Conservation (phyloP, 345 rosid species). For the Eucalyptus microcorys region DNA sequence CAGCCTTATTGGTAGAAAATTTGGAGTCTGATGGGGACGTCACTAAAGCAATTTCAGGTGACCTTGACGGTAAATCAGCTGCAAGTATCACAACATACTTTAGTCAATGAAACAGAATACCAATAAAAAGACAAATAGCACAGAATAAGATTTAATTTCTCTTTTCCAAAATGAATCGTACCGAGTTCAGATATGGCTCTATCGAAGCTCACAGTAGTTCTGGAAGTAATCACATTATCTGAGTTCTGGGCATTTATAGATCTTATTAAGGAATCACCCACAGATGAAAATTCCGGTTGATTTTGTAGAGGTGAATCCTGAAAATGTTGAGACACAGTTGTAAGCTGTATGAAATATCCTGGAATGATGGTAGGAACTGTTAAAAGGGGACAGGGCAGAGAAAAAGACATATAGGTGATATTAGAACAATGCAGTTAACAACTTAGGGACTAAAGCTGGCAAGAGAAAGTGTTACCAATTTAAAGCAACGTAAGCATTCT, state of each 20-base stretch:
- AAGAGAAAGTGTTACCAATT: not conserved
- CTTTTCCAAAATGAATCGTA: not conserved
- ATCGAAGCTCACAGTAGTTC: not conserved
- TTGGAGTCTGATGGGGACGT: not conserved
- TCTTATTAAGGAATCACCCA: constrained; percentile 5
- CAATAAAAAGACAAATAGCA: not conserved
- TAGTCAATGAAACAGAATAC: not conserved
- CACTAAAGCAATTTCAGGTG: not conserved
- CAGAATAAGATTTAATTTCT: not conserved
- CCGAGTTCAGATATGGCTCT: not conserved
- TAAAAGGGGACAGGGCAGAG: not conserved
- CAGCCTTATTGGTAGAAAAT: not conserved
- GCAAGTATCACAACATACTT: not conserved
- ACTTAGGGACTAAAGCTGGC: not conserved
- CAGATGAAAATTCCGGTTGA: constrained; percentile 1
- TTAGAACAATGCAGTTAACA: not conserved
- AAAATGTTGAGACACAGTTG: not conserved
- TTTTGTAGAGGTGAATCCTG: constrained; percentile 23
- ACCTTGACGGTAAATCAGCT: not conserved
- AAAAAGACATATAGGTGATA: not conserved
- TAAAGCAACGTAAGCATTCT: not conserved
- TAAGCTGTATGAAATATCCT: not conserved
- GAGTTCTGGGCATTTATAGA: constrained; percentile 2
- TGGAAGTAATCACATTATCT: not conserved
- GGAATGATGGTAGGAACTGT: not conserved